Base-by-base conservation (phyloP, 2,329 filamentous ascomycete genomes). In the Gaeumannomyces tritici region DNA sequence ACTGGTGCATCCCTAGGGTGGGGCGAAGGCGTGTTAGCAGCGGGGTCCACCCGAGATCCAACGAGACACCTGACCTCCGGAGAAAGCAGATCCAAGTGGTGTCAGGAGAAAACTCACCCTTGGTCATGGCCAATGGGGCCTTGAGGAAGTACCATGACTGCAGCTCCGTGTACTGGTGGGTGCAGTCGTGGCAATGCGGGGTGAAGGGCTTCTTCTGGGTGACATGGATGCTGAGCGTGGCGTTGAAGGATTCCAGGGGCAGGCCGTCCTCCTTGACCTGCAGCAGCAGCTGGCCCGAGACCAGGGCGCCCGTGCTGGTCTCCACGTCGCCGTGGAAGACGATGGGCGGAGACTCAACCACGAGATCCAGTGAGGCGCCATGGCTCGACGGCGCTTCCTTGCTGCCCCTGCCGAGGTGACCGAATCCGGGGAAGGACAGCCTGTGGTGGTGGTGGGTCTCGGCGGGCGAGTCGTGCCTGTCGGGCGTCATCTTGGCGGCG, bases 331-430 rank as follows among this genome's bases (percentile, higher is more conserved):
- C 92, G 70, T 95, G 90, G 76, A 96, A 88, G 57, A 97, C 84
- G 24, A 93, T 81, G 3, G 93, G 93, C 1, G 92, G 91, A 15
- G 90, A 96, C 78, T 97, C 93, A 66, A 97, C 89, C 68, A 77
- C 80, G 79, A 81, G 84, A 64, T 79, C 74, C 24, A 86, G 70
- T 1, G 75, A 69, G 12, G 79, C 77, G 63, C 76, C 75, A 2
- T 74, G 70, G 61, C 74, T 75, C 62, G 70, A 55, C 73, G 66
- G 67, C n/a, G 67, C 66, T 12, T 82, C 78, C 69, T 78, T 78
- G 64, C 70, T 72, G 2, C 73, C 73, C 11, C 75, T 73, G 61
- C 75, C 76, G 65, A 79, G 72, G 66, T 78, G 76, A 15, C 24
- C 59, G 65, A 79, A 71, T 56, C 70, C 67, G 5, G 76, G 76